Evolutionary conservation across 1,284 basidiomycete species (phyloP).

Genomic region (Sanghuangporus sanghuang): DNA sequence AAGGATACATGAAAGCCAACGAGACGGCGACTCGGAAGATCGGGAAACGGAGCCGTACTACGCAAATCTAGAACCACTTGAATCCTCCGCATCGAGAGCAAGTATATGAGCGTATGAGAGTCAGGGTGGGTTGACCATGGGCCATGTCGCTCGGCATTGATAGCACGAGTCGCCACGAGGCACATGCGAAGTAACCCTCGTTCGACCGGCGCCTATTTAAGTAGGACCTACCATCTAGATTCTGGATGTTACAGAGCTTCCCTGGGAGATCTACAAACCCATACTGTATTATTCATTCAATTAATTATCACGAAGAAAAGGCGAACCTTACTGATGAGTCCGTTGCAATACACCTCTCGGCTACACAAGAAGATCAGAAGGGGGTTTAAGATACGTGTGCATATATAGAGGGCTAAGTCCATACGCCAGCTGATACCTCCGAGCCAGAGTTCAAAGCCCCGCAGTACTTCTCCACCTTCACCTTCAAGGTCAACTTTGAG

Average conservation of each 20-base stretch:
- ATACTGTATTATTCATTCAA: not conserved
- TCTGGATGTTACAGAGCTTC: not conserved
- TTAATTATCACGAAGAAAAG: not conserved
- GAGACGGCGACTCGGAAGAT: not conserved
- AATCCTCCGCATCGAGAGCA: not conserved
- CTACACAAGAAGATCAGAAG: not conserved
- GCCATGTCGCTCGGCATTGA: not conserved
- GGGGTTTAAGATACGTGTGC: not conserved
- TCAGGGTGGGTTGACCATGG: not conserved
- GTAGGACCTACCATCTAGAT: not conserved
- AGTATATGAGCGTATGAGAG: not conserved
- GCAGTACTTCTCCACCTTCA: too few species aligned
- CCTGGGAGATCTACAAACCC: too few species aligned
- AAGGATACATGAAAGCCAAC: not conserved
- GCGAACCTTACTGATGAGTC: not conserved
- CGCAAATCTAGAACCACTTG: too few species aligned
- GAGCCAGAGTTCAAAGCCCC: too few species aligned
- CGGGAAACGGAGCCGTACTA: not conserved
- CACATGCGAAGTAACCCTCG: conserved; percentile 8
- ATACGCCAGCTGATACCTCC: too few species aligned
- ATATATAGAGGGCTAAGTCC: too few species aligned
- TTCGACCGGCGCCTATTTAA: not conserved
- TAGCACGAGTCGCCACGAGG: not conserved
- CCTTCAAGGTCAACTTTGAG: not conserved
- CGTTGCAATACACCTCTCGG: not conserved